phyloP scores from a whole-genome alignment of 2,329 filamentous ascomycete species.

The Aspergillus awamori region DNA sequence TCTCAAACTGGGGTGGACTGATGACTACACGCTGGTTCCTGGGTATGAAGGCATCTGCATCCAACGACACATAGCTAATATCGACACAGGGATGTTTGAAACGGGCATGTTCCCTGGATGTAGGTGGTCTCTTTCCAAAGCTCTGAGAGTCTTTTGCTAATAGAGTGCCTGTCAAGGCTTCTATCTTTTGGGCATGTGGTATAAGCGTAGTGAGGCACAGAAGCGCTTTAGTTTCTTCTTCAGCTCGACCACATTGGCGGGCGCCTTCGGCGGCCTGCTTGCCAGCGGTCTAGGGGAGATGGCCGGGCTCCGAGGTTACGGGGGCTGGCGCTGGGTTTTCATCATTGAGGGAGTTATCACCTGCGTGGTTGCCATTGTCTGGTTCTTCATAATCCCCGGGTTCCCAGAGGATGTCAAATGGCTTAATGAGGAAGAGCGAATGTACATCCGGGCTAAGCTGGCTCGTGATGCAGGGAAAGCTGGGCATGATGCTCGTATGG shows the following conservation, averaged over 20 bases:
- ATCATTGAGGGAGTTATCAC: conserved; percentile 68
- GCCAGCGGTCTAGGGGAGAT: conserved; percentile 64
- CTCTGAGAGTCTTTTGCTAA: background rate
- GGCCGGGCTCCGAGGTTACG: conserved; percentile 60
- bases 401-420: conserved; percentile 77
- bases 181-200: conserved; percentile 79
- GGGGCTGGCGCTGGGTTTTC: conserved; percentile 55
- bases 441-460: conserved; percentile 67
- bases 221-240: conserved; percentile 95
- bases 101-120: conserved; percentile 72
- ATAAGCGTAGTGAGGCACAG: conserved; percentile 82
- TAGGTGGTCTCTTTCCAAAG: conserved; percentile 33
- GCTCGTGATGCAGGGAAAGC: conserved; percentile 69
- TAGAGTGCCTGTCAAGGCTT: conserved; percentile 33
- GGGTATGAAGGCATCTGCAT: conserved; percentile 38
- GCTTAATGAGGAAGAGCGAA: conserved; percentile 70
- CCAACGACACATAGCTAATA: background rate
- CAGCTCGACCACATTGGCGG: conserved; percentile 65
- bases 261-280: conserved; percentile 65
- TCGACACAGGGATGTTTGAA: conserved; percentile 61
- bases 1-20: conserved; percentile 75
- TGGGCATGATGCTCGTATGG: conserved; percentile 65
- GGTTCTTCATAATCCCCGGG: conserved; percentile 69
- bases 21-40: conserved; percentile 84
- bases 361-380: conserved; percentile 59